phyloP scores from a whole-genome alignment of 2,329 filamentous ascomycete species.

The Aspergillus sp. region DNA sequence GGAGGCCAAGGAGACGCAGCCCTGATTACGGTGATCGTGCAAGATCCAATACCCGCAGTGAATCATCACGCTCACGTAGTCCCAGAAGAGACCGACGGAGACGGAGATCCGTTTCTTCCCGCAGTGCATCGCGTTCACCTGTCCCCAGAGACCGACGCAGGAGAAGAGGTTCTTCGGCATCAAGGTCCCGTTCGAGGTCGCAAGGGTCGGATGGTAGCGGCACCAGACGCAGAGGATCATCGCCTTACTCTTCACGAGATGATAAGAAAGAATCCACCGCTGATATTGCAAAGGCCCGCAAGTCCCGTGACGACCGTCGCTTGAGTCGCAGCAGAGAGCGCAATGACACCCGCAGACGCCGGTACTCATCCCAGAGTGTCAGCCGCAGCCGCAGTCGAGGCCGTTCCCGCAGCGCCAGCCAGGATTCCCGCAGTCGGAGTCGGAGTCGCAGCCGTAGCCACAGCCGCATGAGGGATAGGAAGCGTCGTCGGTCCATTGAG shows the following conservation, averaged over 20 bases:
- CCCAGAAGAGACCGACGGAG: slow-evolving; percentile 51
- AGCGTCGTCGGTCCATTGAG: slow-evolving; percentile 48
- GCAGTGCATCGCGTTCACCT: slow-evolving; percentile 41
- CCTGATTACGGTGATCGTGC: slow-evolving; percentile 49
- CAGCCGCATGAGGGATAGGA: slow-evolving; percentile 36
- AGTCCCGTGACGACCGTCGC: slow-evolving; percentile 44
- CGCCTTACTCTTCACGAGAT: slow-evolving; percentile 46
- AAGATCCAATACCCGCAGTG: slow-evolving; percentile 52
- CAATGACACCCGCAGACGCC: slow-evolving; percentile 34
- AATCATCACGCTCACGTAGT: slow-evolving; percentile 58
- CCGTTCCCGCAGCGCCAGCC: slow-evolving; percentile 36
- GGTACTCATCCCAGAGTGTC: slow-evolving; percentile 10
- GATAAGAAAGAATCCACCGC: slow-evolving; percentile 47
- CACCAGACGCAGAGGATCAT: slow-evolving; percentile 47
- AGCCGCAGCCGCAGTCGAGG: slow-evolving; percentile 35
- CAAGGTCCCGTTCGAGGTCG: slow-evolving; percentile 40
- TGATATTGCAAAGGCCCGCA: slow-evolving; percentile 53
- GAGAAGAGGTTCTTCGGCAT: slow-evolving; percentile 39
- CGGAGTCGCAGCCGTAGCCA: slow-evolving; percentile 36
- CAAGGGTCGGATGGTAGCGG: slow-evolving; percentile 28
- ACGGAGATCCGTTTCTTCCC: slow-evolving; percentile 43
- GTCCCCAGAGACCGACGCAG: slow-evolving; percentile 33
- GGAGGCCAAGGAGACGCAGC: slow-evolving; percentile 39
- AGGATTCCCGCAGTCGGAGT: slow-evolving; percentile 22
- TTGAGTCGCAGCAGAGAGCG: slow-evolving; percentile 43